Conservation (phyloP, 2,329 filamentous ascomycete species). For the Cytospora chrysosperma region DNA sequence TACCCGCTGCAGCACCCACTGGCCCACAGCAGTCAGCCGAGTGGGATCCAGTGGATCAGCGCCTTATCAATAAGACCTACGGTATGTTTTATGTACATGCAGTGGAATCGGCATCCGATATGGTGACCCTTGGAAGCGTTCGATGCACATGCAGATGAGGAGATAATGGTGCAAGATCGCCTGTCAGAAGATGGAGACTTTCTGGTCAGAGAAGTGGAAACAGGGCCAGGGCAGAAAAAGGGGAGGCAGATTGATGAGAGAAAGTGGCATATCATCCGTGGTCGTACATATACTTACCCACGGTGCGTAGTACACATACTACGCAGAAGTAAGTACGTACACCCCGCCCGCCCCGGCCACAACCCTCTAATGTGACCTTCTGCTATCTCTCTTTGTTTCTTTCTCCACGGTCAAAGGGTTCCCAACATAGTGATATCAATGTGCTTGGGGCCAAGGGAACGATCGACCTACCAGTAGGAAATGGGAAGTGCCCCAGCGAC, state of each 20-base stretch:
- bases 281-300: too few species aligned
- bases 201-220: neutral
- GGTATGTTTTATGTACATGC: too few species aligned
- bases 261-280: neutral
- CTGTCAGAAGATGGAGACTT: neutral
- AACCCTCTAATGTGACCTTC: too few species aligned
- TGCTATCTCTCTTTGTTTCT: neutral
- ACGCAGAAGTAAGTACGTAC: too few species aligned
- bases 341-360: too few species aligned
- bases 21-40: neutral
- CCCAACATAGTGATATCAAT: too few species aligned
- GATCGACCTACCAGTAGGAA: neutral
- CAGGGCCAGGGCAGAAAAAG: neutral
- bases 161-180: conserved; percentile 2
- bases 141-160: neutral
- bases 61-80: neutral
- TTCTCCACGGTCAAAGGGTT: neutral
- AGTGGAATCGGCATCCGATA: neutral
- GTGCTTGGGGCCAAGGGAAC: neutral
- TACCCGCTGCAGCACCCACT: neutral
- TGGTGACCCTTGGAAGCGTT: neutral
- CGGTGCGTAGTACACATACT: too few species aligned
- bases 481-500: too few species aligned
- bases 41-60: neutral
- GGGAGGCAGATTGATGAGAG: too few species aligned